Percentiles rank a stretch among this genome's conserved stretches.
Conservation (phyloP, 2,329 filamentous ascomycete species). For the Metarhizium sp. region DNA sequence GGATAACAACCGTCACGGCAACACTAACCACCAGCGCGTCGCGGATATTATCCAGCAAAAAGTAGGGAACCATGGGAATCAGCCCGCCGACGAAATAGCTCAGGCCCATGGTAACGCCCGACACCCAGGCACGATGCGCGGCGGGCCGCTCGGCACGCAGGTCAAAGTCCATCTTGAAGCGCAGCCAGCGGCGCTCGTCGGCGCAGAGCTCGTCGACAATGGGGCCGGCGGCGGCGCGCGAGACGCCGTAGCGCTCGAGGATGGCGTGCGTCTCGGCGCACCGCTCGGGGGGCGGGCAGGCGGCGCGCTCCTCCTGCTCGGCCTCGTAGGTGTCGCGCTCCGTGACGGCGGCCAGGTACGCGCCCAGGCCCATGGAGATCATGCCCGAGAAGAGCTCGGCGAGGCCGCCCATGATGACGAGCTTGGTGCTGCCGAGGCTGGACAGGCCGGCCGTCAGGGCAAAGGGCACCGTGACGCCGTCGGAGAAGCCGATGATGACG, state of each 20-base stretch:
- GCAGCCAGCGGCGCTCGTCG: conserved; percentile 39
- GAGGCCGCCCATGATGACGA: conserved; percentile 63
- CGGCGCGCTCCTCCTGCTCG: conserved; percentile 37
- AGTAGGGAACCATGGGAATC: conserved; percentile 63
- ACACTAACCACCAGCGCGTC: conserved; percentile 50
- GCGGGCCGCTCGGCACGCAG: conserved; percentile 36
- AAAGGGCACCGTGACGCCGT: conserved; percentile 73
- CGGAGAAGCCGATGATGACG: conserved; percentile 66
- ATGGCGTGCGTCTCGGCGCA: conserved; percentile 40
- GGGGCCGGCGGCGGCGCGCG: conserved; percentile 28
- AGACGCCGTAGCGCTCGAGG: conserved; percentile 40
- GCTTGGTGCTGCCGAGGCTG: conserved; percentile 51
- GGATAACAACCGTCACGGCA: conserved; percentile 47
- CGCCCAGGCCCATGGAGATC: conserved; percentile 70
- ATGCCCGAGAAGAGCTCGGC: conserved; percentile 68
- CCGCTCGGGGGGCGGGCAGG: conserved; percentile 32
- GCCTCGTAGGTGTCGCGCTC: conserved; percentile 40
- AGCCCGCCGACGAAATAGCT: conserved; percentile 64
- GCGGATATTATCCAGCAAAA: conserved; percentile 39
- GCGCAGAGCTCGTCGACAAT: conserved; percentile 41
- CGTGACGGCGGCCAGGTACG: conserved; percentile 57
- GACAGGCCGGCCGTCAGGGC: conserved; percentile 67
- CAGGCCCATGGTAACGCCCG: conserved; percentile 55
- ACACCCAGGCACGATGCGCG: conserved; percentile 38
- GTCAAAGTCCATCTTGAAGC: conserved; percentile 53